Percentiles rank a stretch among this genome's conserved stretches.
Evolutionary conservation across 2,329 filamentous ascomycete species (phyloP).

Genomic region (Pseudopyrenochaeta lycopersici): DNA sequence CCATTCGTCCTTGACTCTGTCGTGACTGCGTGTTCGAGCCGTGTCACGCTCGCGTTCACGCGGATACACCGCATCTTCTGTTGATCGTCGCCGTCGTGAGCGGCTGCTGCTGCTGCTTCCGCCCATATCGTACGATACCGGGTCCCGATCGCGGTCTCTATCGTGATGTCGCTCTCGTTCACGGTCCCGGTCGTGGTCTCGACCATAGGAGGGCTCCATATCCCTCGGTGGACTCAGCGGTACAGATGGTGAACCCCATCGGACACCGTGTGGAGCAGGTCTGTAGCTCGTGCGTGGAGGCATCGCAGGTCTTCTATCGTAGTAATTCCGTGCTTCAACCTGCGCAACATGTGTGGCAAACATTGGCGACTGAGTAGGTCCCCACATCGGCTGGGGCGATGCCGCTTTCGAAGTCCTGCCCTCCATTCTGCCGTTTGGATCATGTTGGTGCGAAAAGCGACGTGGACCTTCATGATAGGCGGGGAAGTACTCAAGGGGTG

Average conservation of each 20-base stretch:
- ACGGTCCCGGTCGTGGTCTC: slow-evolving; percentile 25
- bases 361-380: slow-evolving; percentile 55
- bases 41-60: slow-evolving; percentile 29
- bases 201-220: slow-evolving; percentile 28
- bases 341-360: slow-evolving; percentile 58
- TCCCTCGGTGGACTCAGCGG: slow-evolving; percentile 32
- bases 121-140: slow-evolving; percentile 11
- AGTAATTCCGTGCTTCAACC: slow-evolving; percentile 44
- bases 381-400: slow-evolving; percentile 48
- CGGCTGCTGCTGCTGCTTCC: slow-evolving; percentile 14
- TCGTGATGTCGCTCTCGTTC: slow-evolving; percentile 21
- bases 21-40: slow-evolving; percentile 37
- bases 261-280: slow-evolving; percentile 27
- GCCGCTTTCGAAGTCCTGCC: slow-evolving; percentile 26
- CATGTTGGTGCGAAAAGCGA: slow-evolving; percentile 36
- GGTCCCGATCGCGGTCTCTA: slow-evolving; percentile 10
- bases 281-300: slow-evolving; percentile 36
- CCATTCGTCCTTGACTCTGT: slow-evolving; percentile 39
- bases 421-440: slow-evolving; percentile 18
- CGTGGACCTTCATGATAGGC: slow-evolving; percentile 40
- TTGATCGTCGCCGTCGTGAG: slow-evolving; percentile 32
- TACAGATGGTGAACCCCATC: slow-evolving; percentile 31
- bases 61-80: slow-evolving; percentile 36
- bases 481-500: slow-evolving; percentile 51
- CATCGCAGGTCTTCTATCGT: slow-evolving; percentile 40